These are phyloP conservation scores for Erigeron canadensis DNA, from an alignment of 129 eudicot genomes.

Conservation along the genomic window DNA sequence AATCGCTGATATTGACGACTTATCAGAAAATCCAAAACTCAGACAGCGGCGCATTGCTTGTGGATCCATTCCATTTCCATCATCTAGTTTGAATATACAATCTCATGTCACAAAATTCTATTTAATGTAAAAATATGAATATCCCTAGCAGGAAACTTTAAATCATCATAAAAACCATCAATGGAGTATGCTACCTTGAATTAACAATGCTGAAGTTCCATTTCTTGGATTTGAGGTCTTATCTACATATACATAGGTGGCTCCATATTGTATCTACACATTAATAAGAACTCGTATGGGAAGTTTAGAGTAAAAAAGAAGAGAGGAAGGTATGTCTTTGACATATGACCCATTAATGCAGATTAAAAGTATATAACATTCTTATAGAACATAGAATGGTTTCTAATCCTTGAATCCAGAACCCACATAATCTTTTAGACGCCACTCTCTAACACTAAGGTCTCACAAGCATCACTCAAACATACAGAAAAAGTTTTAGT, in stretches of 20 bases:
- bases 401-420: too few relatives aligned
- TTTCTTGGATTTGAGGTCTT: constrained; percentile 63
- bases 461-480: too few relatives aligned
- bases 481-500: too few relatives aligned
- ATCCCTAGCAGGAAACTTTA: neutral
- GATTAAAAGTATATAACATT: neutral
- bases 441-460: too few relatives aligned
- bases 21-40: constrained; percentile 94
- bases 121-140: neutral
- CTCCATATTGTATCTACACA: constrained; percentile 75
- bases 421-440: too few relatives aligned
- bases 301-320: neutral
- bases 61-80: constrained; percentile 96
- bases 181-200: constrained; percentile 57
- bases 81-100: constrained; percentile 49
- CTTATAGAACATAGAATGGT: neutral
- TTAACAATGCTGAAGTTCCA: constrained; percentile 67
- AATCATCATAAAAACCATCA: neutral
- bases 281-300: neutral
- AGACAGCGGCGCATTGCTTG: constrained; percentile 78
- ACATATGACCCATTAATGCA: neutral
- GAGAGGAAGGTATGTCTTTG: constrained; percentile 7
- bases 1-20: constrained; percentile 55
- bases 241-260: constrained; percentile 72
- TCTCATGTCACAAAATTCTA: neutral